A percentile compares a stretch with the other conserved stretches of the same genome.
These are phyloP conservation scores for Candolleomyces aberdarensis DNA, from an alignment of 768 basidiomycete species.

Conservation along the genomic window DNA sequence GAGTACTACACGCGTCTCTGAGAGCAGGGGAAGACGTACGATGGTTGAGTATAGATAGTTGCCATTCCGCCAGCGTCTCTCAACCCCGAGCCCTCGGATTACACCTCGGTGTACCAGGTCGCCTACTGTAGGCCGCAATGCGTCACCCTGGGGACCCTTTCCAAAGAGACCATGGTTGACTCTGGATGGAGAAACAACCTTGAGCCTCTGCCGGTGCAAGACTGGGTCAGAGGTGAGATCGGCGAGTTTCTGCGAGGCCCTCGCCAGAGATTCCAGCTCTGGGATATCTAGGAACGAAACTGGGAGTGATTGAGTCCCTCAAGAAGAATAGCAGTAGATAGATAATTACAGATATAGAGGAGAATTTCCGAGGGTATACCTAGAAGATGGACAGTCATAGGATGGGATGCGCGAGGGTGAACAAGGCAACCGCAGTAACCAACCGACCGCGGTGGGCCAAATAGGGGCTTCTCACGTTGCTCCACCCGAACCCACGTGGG, in stretches of 20 bases:
- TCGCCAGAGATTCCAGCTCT: slow-evolving; percentile 56
- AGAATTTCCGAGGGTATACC: slow-evolving; percentile 54
- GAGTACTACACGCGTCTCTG: not conserved
- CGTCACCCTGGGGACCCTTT: slow-evolving; percentile 48
- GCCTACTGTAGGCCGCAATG: slow-evolving; percentile 59
- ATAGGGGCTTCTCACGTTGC: not conserved
- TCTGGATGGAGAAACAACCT: slow-evolving; percentile 63
- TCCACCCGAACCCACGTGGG: not conserved
- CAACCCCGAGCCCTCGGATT: slow-evolving; percentile 64
- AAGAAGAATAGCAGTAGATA: not conserved
- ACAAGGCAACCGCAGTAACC: slow-evolving; percentile 5
- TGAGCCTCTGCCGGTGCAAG: slow-evolving; percentile 59
- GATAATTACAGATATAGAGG: slow-evolving; percentile 52
- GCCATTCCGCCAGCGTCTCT: slow-evolving; percentile 64
- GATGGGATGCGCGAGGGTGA: slow-evolving; percentile 3
- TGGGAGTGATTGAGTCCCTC: slow-evolving; percentile 17
- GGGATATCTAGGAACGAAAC: slow-evolving; percentile 75
- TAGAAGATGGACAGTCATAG: slow-evolving; percentile 21
- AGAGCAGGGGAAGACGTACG: slow-evolving; percentile 34
- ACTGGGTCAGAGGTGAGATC: slow-evolving; percentile 58
- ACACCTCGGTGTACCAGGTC: slow-evolving; percentile 71
- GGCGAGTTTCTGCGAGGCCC: slow-evolving; percentile 44
- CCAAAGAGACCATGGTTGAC: slow-evolving; percentile 65
- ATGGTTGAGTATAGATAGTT: slow-evolving; percentile 60
- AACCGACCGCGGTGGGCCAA: not conserved